Evolutionary conservation across 2,329 filamentous ascomycete genomes (phyloP).

Genomic region (Pyrenochaeta sp.): DNA sequence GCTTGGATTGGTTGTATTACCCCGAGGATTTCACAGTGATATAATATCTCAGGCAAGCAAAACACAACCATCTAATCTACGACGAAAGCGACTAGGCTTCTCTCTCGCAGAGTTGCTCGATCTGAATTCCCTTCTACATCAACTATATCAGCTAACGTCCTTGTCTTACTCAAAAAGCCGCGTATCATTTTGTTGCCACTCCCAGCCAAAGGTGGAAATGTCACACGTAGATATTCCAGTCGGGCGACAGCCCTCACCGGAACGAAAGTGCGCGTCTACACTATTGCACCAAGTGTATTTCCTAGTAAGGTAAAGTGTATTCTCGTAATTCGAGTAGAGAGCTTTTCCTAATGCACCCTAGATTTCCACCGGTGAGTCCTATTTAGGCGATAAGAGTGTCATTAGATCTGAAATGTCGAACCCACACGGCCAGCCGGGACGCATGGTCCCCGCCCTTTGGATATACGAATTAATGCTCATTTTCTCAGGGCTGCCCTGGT

Average conservation of each 20-base stretch:
- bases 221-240: constrained; percentile 60
- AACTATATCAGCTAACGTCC: too few species aligned
- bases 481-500: constrained; percentile 7
- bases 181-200: constrained; percentile 64
- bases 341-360: constrained; percentile 22
- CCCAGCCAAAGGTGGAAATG: constrained; percentile 57
- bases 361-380: constrained; percentile 58
- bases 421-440: too few species aligned
- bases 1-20: too few species aligned
- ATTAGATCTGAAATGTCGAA: constrained; percentile 53
- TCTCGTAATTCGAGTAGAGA: not conserved
- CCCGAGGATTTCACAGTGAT: too few species aligned
- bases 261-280: constrained; percentile 54
- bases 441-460: too few species aligned
- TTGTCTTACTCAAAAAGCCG: too few species aligned
- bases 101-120: too few species aligned
- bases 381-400: constrained; percentile 56
- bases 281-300: constrained; percentile 55
- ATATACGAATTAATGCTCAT: too few species aligned
- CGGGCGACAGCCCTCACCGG: constrained; percentile 54
- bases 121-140: too few species aligned
- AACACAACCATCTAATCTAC: too few species aligned
- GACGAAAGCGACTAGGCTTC: too few species aligned
- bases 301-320: constrained; percentile 42
- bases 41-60: too few species aligned